Evolutionary conservation across 345 rosid genomes (phyloP), one percentile per base, ranked within the genome.

Genomic region (Mangifera indica): DNA sequence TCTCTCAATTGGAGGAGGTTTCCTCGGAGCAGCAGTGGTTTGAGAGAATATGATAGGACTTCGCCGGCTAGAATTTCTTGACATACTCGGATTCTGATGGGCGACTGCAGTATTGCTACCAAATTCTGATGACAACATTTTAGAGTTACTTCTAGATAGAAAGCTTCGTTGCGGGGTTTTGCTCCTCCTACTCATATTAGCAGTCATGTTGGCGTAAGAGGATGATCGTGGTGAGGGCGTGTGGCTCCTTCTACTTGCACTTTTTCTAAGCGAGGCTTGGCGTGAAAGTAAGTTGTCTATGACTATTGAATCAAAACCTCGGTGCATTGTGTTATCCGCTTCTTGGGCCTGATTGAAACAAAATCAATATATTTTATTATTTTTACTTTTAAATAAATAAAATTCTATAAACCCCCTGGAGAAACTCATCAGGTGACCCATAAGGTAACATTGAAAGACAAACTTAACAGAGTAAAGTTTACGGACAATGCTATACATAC

Each of bases 31-130:
- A 0, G 83, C 82, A 1, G 95, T 76, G 46, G 92, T 82, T 60
- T 87, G 96, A 0, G 98, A 93, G 72, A 84, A 93, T 22, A 93
- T 67, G 3, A 91, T 91, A 2, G 88, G 87, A 76, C 82, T 76
- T 74, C 86, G 76, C 69, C 81, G 74, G 81, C 87, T 92, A 21
- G 58, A 22, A 57, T 74, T 84, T 79, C 76, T 86, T 5, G 77
- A 74, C n/a, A 85, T 0, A 29, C 46, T 57, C 15, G 76, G 60
- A 6, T 51, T 59, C 60, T 61, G 15, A 49, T 71, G 73, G 0
- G 48, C 34, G 17, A 74, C 76, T 0, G 72, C 60, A 40, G 51
- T 32, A n/a, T 32, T 6, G 29, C 58, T 1, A 17, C 75, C 81
- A 1, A 67, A 49, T 24, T 60, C 70, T 0, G 75, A 46, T 21